phyloP scores from a whole-genome alignment of 2,329 filamentous ascomycete genomes.

The Fusarium armeniacum region DNA sequence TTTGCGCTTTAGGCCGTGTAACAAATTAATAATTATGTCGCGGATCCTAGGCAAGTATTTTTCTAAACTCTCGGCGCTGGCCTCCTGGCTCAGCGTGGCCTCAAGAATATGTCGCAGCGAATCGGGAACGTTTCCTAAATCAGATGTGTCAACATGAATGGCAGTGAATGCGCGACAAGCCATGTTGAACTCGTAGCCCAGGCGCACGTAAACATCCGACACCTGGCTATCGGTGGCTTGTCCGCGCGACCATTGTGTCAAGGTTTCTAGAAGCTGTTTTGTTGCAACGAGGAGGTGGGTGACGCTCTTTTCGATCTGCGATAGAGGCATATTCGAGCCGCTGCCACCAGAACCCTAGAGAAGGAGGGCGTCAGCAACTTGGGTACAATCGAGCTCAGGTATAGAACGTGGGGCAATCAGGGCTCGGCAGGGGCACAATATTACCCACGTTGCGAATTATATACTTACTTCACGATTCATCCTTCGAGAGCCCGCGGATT shows the following conservation, averaged over 20 bases:
- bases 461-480: conserved; percentile 55
- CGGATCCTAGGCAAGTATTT: conserved; percentile 93
- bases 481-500: conserved; percentile 54
- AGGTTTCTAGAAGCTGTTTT: conserved; percentile 95
- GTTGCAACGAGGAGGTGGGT: conserved; percentile 97
- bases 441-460: conserved; percentile 11
- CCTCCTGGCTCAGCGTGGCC: conserved; percentile 95
- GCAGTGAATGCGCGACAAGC: conserved; percentile 96
- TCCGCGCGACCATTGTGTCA: conserved; percentile 97
- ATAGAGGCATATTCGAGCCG: conserved; percentile 81
- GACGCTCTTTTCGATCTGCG: conserved; percentile 98
- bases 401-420: conserved; percentile 38
- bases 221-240: conserved; percentile 94
- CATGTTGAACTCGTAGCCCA: conserved; percentile 99
- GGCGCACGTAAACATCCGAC: conserved; percentile 95
- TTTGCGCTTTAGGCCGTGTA: conserved; percentile 97
- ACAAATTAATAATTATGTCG: conserved; percentile 97
- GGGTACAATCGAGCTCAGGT: conserved; percentile 33
- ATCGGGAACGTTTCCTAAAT: conserved; percentile 96
- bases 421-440: conserved; percentile 42
- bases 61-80: conserved; percentile 92
- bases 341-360: conserved; percentile 68
- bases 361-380: conserved; percentile 46
- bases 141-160: conserved; percentile 94
- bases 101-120: conserved; percentile 90